A percentile compares a stretch with the other conserved stretches of the same genome.
These are phyloP conservation scores for Magnusiomyces paraingens DNA, from an alignment of 1,139 yeast species.

Conservation along the genomic window DNA sequence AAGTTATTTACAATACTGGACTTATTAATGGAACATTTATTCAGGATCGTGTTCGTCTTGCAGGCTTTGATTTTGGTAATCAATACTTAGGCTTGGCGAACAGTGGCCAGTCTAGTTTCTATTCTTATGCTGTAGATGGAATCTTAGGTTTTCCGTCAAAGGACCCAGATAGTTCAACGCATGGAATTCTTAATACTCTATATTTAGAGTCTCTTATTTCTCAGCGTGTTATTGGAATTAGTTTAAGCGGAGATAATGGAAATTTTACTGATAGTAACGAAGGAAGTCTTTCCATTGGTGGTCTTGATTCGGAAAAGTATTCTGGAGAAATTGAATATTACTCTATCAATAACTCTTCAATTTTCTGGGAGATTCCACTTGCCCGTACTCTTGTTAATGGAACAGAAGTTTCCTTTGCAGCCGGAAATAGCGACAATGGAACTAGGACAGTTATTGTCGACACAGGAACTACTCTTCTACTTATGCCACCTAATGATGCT, in stretches of 20 bases:
- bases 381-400: constrained; percentile 36
- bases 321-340: constrained; percentile 40
- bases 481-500: constrained; percentile 54
- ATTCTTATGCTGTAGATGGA: constrained; percentile 51
- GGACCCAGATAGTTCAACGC: constrained; percentile 15
- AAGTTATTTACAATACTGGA: constrained; percentile 51
- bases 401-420: constrained; percentile 29
- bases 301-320: constrained; percentile 37
- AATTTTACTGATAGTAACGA: constrained; percentile 26
- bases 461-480: constrained; percentile 61
- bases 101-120: constrained; percentile 48
- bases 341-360: constrained; percentile 28
- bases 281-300: constrained; percentile 45
- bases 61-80: constrained; percentile 37
- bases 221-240: constrained; percentile 38
- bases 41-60: constrained; percentile 38
- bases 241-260: constrained; percentile 33
- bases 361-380: constrained; percentile 51
- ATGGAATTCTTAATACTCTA: constrained; percentile 35
- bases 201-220: constrained; percentile 35
- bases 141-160: constrained; percentile 50
- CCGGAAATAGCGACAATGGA: constrained; percentile 29
- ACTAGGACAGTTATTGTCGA: constrained; percentile 49
- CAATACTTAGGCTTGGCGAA: constrained; percentile 51
- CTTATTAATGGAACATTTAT: constrained; percentile 45